These are phyloP conservation scores for Cladosporium sp. DNA, from an alignment of 2,329 filamentous ascomycete species.

Conservation along the genomic window DNA sequence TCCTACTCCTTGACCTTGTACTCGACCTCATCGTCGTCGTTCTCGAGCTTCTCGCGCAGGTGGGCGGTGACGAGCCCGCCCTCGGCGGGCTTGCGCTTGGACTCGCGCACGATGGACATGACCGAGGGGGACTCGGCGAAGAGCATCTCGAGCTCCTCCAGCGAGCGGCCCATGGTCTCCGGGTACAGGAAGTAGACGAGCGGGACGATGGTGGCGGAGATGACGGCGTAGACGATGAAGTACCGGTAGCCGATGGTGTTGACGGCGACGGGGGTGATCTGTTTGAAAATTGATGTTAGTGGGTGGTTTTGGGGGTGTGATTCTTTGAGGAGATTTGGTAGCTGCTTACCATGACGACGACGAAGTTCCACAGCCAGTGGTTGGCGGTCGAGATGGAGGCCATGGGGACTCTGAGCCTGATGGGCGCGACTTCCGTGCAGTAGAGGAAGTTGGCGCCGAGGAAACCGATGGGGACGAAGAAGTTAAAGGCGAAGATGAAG, in stretches of 20 bases:
- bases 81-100: conserved; percentile 11
- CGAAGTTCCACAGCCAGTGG: conserved; percentile 33
- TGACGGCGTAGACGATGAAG: conserved; percentile 14
- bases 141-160: conserved; percentile 39
- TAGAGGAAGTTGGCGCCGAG: conserved; percentile 21
- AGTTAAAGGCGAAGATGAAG: conserved; percentile 28
- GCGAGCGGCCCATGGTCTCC: conserved; percentile 36
- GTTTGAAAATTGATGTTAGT: not conserved
- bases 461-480: conserved; percentile 27
- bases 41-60: conserved; percentile 12
- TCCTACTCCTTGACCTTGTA: conserved; percentile 3
- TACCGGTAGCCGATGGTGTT: conserved; percentile 15
- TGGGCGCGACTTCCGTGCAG: conserved; percentile 30
- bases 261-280: conserved; percentile 29
- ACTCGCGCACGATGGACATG: conserved; percentile 8
- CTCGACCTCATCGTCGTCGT: conserved; percentile 8
- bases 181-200: conserved; percentile 42
- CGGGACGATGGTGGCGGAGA: conserved; percentile 9
- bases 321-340: no score
- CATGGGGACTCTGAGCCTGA: conserved; percentile 29
- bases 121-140: conserved; percentile 24
- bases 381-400: conserved; percentile 11
- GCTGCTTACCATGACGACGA: conserved; percentile 12
- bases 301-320: no score
- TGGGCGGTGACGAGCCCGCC: conserved; percentile 9